phyloP scores from a whole-genome alignment of 768 basidiomycete species.

The Lyophyllum decastes region DNA sequence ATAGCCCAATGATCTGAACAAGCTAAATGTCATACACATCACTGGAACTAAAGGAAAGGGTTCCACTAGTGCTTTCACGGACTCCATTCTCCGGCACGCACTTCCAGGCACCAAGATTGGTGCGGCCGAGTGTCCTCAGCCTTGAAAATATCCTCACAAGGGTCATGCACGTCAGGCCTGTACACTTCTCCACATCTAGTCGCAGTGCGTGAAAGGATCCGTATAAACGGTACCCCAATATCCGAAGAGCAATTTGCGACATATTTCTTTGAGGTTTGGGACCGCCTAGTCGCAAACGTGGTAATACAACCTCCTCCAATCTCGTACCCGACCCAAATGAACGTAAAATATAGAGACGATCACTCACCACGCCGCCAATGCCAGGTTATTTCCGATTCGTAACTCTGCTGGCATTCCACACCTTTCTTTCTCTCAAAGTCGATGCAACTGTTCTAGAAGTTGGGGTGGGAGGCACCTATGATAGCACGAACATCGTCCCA shows the following conservation, averaged over 20 bases:
- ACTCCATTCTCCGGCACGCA: conserved; percentile 80
- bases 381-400: conserved; percentile 94
- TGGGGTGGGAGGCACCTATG: conserved; percentile 91
- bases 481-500: conserved; percentile 95
- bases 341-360: conserved; percentile 39
- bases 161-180: conserved; percentile 54
- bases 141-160: conserved; percentile 1
- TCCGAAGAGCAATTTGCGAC: conserved; percentile 86
- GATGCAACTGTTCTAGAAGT: conserved; percentile 95
- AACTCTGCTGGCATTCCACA: conserved; percentile 90
- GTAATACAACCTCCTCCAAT: conserved; percentile 37
- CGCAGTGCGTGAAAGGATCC: conserved; percentile 92
- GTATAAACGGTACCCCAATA: conserved; percentile 88
- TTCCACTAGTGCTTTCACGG: conserved; percentile 91
- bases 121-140: conserved; percentile 32
- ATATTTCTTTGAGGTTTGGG: conserved; percentile 98
- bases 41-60: conserved; percentile 99
- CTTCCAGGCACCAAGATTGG: conserved; percentile 82
- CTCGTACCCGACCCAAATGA: conserved; percentile 1
- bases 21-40: conserved; percentile 91
- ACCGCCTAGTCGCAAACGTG: conserved; percentile 64
- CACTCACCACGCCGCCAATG: conserved; percentile 60
- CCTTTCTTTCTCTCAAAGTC: conserved; percentile 80
- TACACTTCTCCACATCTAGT: conserved; percentile 98
- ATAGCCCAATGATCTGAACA: conserved; percentile 82